Conservation (phyloP, 805 yeast species). For the Saccharomycopsis sp. region DNA sequence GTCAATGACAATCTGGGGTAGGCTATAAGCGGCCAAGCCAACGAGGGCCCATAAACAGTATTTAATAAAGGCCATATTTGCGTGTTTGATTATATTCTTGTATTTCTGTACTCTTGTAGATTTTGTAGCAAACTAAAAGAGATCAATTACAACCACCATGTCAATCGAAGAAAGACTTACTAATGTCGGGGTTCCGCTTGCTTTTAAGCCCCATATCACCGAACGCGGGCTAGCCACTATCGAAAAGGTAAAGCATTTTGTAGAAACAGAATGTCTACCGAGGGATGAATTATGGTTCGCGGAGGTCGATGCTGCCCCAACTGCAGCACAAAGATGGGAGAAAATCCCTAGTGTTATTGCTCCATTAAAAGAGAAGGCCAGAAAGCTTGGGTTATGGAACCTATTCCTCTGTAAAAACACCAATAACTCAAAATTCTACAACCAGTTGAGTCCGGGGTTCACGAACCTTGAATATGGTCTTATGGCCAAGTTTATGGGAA, state of each 20-base stretch:
- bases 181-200: slow-evolving; percentile 28
- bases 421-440: slow-evolving; percentile 27
- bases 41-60: too few species aligned
- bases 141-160: not conserved
- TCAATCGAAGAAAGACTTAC: slow-evolving; percentile 4
- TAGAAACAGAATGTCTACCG: slow-evolving; percentile 51
- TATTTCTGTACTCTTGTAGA: too few species aligned
- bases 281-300: slow-evolving; percentile 40
- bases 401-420: slow-evolving; percentile 45
- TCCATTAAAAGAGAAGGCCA: slow-evolving; percentile 47
- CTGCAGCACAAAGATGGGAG: slow-evolving; percentile 38
- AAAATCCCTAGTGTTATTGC: slow-evolving; percentile 42
- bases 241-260: slow-evolving; percentile 39
- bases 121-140: too few species aligned
- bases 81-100: too few species aligned
- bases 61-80: too few species aligned
- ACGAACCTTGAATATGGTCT: slow-evolving; percentile 58
- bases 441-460: slow-evolving; percentile 44
- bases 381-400: slow-evolving; percentile 52
- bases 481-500: slow-evolving; percentile 58
- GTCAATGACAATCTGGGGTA: too few species aligned
- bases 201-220: slow-evolving; percentile 31
- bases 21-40: too few species aligned
- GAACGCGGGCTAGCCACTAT: slow-evolving; percentile 31
- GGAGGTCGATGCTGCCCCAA: slow-evolving; percentile 34